These are phyloP conservation scores for Trichoderma sp. DNA, from an alignment of 2,329 filamentous ascomycete species.

Conservation along the genomic window DNA sequence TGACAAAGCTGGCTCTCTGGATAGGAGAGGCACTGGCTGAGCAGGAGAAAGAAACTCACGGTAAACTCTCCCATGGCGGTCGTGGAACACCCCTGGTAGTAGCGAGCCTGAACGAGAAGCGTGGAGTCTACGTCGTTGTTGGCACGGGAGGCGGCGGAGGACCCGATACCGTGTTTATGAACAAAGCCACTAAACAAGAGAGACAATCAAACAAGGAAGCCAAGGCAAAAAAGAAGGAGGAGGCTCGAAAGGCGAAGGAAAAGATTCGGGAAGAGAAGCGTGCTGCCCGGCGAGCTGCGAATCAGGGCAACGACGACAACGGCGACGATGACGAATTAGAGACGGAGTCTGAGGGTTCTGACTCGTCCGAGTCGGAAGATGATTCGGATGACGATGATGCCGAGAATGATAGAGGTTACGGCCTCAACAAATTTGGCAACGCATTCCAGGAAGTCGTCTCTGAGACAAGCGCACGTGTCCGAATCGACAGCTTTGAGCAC, in stretches of 20 bases:
- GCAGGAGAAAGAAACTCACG: constrained; percentile 75
- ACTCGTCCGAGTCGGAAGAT: constrained; percentile 41
- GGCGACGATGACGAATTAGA: constrained; percentile 47
- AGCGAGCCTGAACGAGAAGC: constrained; percentile 80
- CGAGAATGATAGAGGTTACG: constrained; percentile 60
- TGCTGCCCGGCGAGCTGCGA: constrained; percentile 50
- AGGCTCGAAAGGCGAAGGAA: constrained; percentile 53
- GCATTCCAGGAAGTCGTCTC: constrained; percentile 94
- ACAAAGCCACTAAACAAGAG: constrained; percentile 63
- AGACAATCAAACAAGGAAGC: constrained; percentile 60
- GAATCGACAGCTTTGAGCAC: constrained; percentile 96
- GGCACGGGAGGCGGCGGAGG: constrained; percentile 85
- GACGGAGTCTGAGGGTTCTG: constrained; percentile 43
- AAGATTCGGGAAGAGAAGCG: constrained; percentile 59
- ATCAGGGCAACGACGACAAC: constrained; percentile 46
- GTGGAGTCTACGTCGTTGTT: constrained; percentile 88
- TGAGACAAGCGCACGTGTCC: constrained; percentile 83
- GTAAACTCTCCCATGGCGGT: constrained; percentile 64
- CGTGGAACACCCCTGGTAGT: constrained; percentile 84
- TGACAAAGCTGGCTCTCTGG: constrained; percentile 94
- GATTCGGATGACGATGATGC: constrained; percentile 53
- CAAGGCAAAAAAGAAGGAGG: constrained; percentile 61
- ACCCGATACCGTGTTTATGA: constrained; percentile 65
- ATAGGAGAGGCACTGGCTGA: constrained; percentile 88
- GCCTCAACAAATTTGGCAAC: constrained; percentile 85